These are phyloP conservation scores for Penicillium concentricum DNA, from an alignment of 2,329 filamentous ascomycete genomes.

Conservation along the genomic window DNA sequence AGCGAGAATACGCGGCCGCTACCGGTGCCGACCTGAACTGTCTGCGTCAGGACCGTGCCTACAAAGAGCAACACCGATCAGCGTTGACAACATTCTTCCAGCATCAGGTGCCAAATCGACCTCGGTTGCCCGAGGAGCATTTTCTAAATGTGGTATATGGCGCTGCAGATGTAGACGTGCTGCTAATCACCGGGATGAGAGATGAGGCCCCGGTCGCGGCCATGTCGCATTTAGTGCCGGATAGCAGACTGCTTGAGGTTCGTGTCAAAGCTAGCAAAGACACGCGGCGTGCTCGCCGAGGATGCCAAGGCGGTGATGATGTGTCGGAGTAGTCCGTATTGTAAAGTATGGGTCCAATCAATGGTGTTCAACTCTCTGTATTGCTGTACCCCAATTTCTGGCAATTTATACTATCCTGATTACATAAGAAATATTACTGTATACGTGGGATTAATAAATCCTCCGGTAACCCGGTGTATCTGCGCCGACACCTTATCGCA, in stretches of 20 bases:
- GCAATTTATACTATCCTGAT: no score
- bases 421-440: no score
- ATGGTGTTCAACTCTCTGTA: no score
- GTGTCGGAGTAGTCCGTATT: no score
- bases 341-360: no score
- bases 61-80: slow-evolving; percentile 61
- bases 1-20: slow-evolving; percentile 55
- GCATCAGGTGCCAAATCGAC: slow-evolving; percentile 44
- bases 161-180: slow-evolving; percentile 50
- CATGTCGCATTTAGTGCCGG: slow-evolving; percentile 55
- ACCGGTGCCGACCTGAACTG: slow-evolving; percentile 50
- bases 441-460: no score
- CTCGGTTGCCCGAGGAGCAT: slow-evolving; percentile 51
- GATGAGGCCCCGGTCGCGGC: slow-evolving; percentile 57
- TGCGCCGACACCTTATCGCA: no score
- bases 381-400: no score
- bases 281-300: slow-evolving; percentile 28
- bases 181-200: slow-evolving; percentile 64
- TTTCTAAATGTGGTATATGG: slow-evolving; percentile 50
- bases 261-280: slow-evolving; percentile 45
- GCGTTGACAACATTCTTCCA: slow-evolving; percentile 55
- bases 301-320: background rate
- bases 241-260: slow-evolving; percentile 56
- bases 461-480: no score
- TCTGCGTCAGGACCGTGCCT: slow-evolving; percentile 55